A percentile compares a stretch with the other conserved stretches of the same genome.
These are phyloP conservation scores for Solanum gracilifrons DNA, from an alignment of 257 asterid species.

Conservation along the genomic window DNA sequence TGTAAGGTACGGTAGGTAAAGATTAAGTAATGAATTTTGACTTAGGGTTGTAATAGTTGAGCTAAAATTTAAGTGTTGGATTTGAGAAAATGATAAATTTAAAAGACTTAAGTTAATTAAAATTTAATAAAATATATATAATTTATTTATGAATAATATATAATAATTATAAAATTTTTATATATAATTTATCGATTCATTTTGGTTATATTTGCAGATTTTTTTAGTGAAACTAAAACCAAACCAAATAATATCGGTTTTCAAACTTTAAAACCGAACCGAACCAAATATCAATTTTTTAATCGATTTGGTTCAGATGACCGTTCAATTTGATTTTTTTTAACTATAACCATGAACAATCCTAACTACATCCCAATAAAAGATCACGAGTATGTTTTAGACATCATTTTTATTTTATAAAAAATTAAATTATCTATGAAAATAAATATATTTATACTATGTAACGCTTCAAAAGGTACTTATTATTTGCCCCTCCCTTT, in stretches of 20 bases:
- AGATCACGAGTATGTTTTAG: neutral
- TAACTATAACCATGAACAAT: no score
- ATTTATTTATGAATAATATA: no score
- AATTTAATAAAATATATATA: no score
- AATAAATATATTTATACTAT: neutral
- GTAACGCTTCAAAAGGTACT: neutral
- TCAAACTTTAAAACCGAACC: no score
- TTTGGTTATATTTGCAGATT: no score
- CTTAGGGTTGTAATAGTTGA: neutral
- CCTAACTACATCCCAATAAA: neutral
- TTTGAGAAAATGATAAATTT: neutral
- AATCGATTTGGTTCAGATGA: no score
- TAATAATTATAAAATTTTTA: no score
- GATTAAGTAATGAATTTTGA: neutral
- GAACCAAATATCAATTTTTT: no score
- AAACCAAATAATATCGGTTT: no score
- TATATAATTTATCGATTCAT: no score
- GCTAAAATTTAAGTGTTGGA: neutral
- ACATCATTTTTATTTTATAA: neutral
- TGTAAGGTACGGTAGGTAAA: no score
- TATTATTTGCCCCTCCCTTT: neutral
- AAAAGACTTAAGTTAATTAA: no score
- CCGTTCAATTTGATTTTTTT: rapidly evolving
- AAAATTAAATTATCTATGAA: neutral
- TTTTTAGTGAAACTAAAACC: neutral